Percentiles rank a stretch among this genome's conserved stretches.
These are phyloP conservation scores for Quaeritorhiza haematococci DNA, from an alignment of 371 early-diverging fungal genomes.

Conservation along the genomic window DNA sequence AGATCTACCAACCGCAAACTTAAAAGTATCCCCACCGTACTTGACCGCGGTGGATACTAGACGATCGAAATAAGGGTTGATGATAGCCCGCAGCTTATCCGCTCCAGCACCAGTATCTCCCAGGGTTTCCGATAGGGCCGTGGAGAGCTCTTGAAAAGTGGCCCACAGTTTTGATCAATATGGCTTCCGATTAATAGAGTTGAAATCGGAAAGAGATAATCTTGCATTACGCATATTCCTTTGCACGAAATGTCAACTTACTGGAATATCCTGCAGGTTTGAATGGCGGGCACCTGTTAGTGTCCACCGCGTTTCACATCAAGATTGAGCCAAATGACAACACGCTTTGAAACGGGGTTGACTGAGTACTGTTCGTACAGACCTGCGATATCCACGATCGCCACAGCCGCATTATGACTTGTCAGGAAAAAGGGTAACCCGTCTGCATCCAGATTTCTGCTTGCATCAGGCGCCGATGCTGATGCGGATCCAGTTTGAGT, in stretches of 20 bases:
- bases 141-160: constrained; percentile 10
- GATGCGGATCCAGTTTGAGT: neutral
- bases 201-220: no score
- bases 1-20: constrained; percentile 10
- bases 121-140: neutral
- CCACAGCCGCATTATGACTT: constrained; percentile 12
- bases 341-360: neutral
- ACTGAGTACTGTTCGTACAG: constrained; percentile 2
- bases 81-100: constrained; percentile 6
- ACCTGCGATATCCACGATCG: constrained; percentile 11
- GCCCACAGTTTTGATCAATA: no score
- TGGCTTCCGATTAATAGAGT: no score
- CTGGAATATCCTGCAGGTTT: no score
- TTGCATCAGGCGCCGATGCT: neutral
- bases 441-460: neutral
- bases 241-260: no score
- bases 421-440: constrained; percentile 9
- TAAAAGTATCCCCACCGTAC: constrained; percentile 15
- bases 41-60: neutral
- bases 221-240: no score
- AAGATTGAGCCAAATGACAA: neutral
- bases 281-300: no score
- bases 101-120: constrained; percentile 10
- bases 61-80: constrained; percentile 15
- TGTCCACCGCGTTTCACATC: neutral